Conservation (phyloP, 2,329 filamentous ascomycete species). For the Cordyceps militaris region DNA sequence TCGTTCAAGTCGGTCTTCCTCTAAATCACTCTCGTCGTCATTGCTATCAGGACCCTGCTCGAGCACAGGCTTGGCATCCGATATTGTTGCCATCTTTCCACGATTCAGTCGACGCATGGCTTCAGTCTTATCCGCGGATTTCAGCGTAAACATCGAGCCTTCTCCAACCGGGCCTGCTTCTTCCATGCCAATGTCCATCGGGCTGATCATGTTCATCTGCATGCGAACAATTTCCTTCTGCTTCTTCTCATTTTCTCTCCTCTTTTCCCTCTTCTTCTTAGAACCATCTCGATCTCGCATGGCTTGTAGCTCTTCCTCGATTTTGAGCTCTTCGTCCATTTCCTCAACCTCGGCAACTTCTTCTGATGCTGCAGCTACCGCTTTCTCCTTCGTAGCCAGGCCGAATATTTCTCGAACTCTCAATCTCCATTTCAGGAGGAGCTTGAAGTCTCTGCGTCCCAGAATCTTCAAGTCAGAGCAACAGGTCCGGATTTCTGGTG, state of each 20-base stretch:
- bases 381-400: constrained; percentile 66
- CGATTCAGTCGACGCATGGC: constrained; percentile 54
- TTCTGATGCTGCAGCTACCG: constrained; percentile 38
- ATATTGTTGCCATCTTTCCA: constrained; percentile 69
- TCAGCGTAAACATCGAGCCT: constrained; percentile 80
- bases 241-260: constrained; percentile 88
- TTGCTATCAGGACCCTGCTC: constrained; percentile 38
- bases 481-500: constrained; percentile 68
- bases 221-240: constrained; percentile 91
- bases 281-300: constrained; percentile 72
- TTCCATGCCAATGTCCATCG: constrained; percentile 92
- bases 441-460: constrained; percentile 89
- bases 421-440: constrained; percentile 81
- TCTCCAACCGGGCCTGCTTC: constrained; percentile 71
- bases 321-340: constrained; percentile 91
- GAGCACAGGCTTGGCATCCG: constrained; percentile 43
- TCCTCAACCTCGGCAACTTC: constrained; percentile 77
- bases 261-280: constrained; percentile 74
- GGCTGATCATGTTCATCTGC: constrained; percentile 95
- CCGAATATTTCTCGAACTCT: constrained; percentile 88
- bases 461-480: constrained; percentile 83
- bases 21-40: constrained; percentile 65
- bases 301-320: constrained; percentile 79
- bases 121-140: constrained; percentile 68
- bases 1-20: constrained; percentile 73